A percentile compares a stretch with the other conserved stretches of the same genome.
These are phyloP conservation scores for Fusarium paranaense DNA, from an alignment of 2,329 filamentous ascomycete species.

Conservation along the genomic window DNA sequence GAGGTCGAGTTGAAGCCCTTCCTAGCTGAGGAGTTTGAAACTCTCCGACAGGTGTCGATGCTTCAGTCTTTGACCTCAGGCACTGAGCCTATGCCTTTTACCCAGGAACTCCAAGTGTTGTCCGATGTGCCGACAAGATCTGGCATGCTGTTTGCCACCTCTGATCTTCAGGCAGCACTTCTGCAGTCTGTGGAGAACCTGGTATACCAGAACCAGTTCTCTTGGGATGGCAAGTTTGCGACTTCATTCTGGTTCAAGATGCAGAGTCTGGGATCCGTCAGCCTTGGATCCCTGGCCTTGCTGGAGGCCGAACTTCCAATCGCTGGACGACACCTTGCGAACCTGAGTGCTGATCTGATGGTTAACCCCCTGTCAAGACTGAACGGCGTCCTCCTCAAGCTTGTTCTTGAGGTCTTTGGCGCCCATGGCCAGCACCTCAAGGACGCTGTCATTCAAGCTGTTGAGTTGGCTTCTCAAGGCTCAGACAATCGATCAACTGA, in stretches of 20 bases:
- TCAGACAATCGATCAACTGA: constrained; percentile 2
- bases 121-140: constrained; percentile 55
- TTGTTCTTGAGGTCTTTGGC: constrained; percentile 57
- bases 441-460: constrained; percentile 42
- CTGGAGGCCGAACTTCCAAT: constrained; percentile 74
- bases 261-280: constrained; percentile 62
- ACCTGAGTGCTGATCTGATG: constrained; percentile 61
- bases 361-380: constrained; percentile 63
- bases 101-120: constrained; percentile 60
- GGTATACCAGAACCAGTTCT: constrained; percentile 51
- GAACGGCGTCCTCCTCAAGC: constrained; percentile 58
- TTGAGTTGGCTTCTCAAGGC: constrained; percentile 35
- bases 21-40: constrained; percentile 67
- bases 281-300: constrained; percentile 69
- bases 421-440: constrained; percentile 52
- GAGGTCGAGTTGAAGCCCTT: constrained; percentile 59
- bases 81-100: not conserved
- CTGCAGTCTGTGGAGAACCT: constrained; percentile 63
- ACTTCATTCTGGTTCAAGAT: constrained; percentile 67
- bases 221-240: constrained; percentile 56
- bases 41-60: constrained; percentile 63
- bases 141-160: constrained; percentile 48
- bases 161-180: constrained; percentile 51
- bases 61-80: constrained; percentile 48
- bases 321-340: constrained; percentile 66